These are phyloP conservation scores for Pleurotus citrinopileatus DNA, from an alignment of 768 basidiomycete species.

Conservation along the genomic window DNA sequence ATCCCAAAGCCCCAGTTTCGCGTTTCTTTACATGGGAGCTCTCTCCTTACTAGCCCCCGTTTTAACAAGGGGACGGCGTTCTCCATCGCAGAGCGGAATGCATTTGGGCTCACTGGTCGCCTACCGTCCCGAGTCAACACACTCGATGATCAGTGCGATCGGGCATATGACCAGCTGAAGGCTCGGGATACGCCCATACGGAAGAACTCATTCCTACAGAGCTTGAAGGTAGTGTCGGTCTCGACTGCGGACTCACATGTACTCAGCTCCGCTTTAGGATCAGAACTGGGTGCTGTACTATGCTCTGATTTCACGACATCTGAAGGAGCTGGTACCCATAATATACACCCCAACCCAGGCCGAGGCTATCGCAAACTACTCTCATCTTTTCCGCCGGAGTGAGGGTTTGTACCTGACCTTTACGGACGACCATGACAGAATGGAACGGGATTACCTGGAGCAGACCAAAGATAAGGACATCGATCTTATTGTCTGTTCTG, in stretches of 20 bases:
- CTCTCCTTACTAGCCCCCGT: constrained; percentile 59
- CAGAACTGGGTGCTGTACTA: constrained; percentile 89
- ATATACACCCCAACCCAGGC: constrained; percentile 87
- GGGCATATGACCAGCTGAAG: constrained; percentile 67
- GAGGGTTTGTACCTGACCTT: constrained; percentile 76
- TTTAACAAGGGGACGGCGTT: constrained; percentile 85
- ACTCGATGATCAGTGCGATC: constrained; percentile 71
- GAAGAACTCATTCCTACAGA: constrained; percentile 77
- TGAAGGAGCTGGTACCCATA: constrained; percentile 65
- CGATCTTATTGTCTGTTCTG: constrained; percentile 80
- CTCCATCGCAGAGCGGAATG: constrained; percentile 59
- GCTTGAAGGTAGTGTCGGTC: constrained; percentile 38
- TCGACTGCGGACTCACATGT: background rate
- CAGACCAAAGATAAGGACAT: constrained; percentile 58
- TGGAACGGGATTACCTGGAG: constrained; percentile 77
- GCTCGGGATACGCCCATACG: constrained; percentile 29
- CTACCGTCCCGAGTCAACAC: constrained; percentile 53
- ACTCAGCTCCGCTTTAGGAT: constrained; percentile 23
- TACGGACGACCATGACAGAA: constrained; percentile 49
- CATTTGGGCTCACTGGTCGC: constrained; percentile 58
- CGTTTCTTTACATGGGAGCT: constrained; percentile 59
- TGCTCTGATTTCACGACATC: constrained; percentile 52
- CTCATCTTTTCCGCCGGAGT: constrained; percentile 75
- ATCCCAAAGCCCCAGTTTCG: constrained; percentile 21
- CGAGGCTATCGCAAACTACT: constrained; percentile 81